Base-by-base conservation (phyloP, 257 asterid genomes). In the Sherardia arvensis region DNA sequence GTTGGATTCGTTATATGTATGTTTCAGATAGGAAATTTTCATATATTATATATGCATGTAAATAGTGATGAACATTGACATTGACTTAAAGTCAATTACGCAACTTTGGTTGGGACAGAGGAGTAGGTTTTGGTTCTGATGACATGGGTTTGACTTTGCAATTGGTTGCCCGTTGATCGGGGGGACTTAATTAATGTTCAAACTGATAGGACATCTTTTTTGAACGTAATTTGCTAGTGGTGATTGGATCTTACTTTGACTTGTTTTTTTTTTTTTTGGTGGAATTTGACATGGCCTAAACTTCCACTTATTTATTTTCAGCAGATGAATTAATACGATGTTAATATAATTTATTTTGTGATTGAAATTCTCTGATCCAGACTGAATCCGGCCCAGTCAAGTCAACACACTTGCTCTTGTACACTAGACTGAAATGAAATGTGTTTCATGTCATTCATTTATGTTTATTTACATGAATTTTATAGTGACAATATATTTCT, bases 401-500 rank as follows among this genome's bases (percentile, higher is more conserved):
- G 2, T 66, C 23, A 11, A 7, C n/a, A 14, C 10, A 33, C n/a
- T n/a, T 34, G 22, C 54, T 17, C n/a, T 57, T 58, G 32, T 43
- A 45, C 33, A 21, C 4, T 66, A 28, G 22, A 40, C 8, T 33
- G 20, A 17, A 40, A 28, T 33, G 20, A 17, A 40, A 28, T 26
- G 15, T 57, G 7, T 30, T 58, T 22, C 30, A 34, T 29, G 9
- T 59, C 10, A 11, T 36, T 40, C 14, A 34, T 67, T 51, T 30
- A n/a, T n/a, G n/a, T n/a, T n/a, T 21, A 4, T 33, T 60, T 27
- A 15, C 27, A 55, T 5, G 34, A 22, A 14, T 53, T 21, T 61
- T 66, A 38, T 23, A 59, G 30, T 49, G 53, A 63, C 76, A 43
- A 71, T 58, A 40, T 51, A 69, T 27, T 58, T 71, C 20, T 18